Percentiles rank a stretch among this genome's conserved stretches.
These are phyloP conservation scores for Euphorbia peplus DNA, from an alignment of 345 rosid species.

Conservation along the genomic window DNA sequence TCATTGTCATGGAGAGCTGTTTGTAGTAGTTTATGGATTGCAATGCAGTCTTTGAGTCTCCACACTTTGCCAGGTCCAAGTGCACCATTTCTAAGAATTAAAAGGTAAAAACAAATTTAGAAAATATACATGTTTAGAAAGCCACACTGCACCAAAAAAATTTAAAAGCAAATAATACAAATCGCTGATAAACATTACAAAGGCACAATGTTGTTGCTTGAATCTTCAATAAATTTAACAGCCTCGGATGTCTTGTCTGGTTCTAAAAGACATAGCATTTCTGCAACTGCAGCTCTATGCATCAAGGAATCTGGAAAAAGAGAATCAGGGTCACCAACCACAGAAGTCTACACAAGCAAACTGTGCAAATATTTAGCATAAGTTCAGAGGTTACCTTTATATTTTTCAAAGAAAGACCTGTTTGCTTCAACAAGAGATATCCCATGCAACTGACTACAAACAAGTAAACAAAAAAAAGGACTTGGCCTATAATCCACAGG, in stretches of 20 bases:
- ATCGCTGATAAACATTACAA: constrained; percentile 36
- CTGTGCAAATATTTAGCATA: background rate
- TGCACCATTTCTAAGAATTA: constrained; percentile 52
- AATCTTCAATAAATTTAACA: constrained; percentile 70
- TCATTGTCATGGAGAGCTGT: constrained; percentile 52
- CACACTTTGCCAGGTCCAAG: constrained; percentile 60
- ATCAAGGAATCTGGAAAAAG: constrained; percentile 65
- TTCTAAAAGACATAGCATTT: constrained; percentile 69
- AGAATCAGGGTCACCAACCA: constrained; percentile 8
- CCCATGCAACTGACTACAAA: constrained; percentile 70
- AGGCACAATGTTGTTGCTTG: constrained; percentile 50
- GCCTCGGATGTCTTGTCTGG: constrained; percentile 69
- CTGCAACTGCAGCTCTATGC: constrained; percentile 94
- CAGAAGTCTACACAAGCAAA: background rate
- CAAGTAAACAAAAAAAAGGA: constrained; percentile 7
- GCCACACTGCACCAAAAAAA: background rate
- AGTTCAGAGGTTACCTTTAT: constrained; percentile 49
- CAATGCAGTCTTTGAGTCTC: constrained; percentile 84
- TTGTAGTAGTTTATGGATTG: constrained; percentile 63
- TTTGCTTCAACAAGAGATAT: constrained; percentile 79
- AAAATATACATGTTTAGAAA: background rate
- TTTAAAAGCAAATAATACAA: background rate
- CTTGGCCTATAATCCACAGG: background rate
- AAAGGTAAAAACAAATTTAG: background rate
- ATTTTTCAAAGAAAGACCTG: constrained; percentile 61